phyloP scores from a whole-genome alignment of 495 filamentous ascomycete genomes.

The Penicillium canariense region DNA sequence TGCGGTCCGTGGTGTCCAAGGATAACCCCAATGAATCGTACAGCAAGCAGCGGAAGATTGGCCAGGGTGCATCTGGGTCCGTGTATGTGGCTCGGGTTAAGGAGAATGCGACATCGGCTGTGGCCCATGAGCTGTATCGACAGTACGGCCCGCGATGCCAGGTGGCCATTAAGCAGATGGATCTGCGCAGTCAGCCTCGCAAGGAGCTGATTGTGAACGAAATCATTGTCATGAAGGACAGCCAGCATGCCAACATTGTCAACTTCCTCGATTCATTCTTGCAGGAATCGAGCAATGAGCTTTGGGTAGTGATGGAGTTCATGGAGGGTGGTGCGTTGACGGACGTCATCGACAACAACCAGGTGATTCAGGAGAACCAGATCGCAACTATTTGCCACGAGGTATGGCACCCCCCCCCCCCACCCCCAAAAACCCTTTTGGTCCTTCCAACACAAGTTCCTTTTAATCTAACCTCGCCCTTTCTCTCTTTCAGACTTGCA shows the following conservation, averaged over 20 bases:
- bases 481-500: constrained; percentile 70
- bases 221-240: constrained; percentile 99
- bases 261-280: constrained; percentile 98
- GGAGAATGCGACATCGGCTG: constrained; percentile 62
- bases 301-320: constrained; percentile 99
- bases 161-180: constrained; percentile 99
- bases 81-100: constrained; percentile 96
- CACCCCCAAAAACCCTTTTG: too few species aligned
- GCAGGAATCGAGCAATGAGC: constrained; percentile 84
- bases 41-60: constrained; percentile 98
- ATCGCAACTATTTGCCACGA: constrained; percentile 96
- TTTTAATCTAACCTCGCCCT: constrained; percentile 32
- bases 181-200: constrained; percentile 90
- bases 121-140: constrained; percentile 64
- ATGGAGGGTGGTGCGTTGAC: constrained; percentile 98
- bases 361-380: constrained; percentile 85
- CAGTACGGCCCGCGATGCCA: constrained; percentile 70
- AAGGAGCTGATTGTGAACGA: constrained; percentile 99
- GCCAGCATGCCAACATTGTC: constrained; percentile 95
- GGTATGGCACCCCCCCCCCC: constrained; percentile 51
- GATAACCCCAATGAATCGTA: constrained; percentile 90
- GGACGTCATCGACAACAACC: constrained; percentile 98
- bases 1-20: constrained; percentile 88
- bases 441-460: neutral
- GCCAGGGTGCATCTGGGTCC: constrained; percentile 94